phyloP scores from a whole-genome alignment of 805 yeast genomes.

The Zygosaccharomyces bisporus region DNA sequence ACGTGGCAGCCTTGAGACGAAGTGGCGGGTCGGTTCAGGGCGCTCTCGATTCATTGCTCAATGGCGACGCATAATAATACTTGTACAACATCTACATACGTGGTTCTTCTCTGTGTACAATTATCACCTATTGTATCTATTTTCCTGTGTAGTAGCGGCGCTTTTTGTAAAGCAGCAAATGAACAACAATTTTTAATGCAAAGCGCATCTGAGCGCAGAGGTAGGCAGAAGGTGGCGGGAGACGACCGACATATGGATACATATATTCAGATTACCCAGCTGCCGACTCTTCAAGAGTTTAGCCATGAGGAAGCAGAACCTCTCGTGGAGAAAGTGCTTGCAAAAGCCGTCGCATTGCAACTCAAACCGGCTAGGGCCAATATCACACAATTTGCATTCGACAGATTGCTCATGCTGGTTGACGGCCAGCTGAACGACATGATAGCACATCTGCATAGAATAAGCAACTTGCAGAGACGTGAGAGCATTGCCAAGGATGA shows the following conservation, averaged over 20 bases:
- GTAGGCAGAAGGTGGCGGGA: neutral
- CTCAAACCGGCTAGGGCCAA: conserved; percentile 35
- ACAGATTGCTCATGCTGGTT: conserved; percentile 38
- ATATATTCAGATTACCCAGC: conserved; percentile 18
- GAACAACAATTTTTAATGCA: neutral
- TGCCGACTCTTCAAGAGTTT: conserved; percentile 24
- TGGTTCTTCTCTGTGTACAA: neutral
- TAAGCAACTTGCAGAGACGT: conserved; percentile 60
- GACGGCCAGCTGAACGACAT: conserved; percentile 39
- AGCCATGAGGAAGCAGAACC: conserved; percentile 21
- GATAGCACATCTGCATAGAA: conserved; percentile 42
- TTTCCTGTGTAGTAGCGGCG: neutral
- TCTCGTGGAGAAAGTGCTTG: conserved; percentile 22
- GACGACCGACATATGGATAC: conserved; percentile 4
- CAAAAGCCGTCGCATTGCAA: conserved; percentile 38
- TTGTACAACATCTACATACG: neutral
- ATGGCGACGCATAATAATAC: conserved; percentile 46
- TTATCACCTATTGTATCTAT: neutral
- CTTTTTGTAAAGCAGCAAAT: neutral
- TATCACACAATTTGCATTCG: conserved; percentile 38
- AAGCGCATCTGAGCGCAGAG: neutral
- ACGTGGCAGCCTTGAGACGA: conserved; percentile 87
- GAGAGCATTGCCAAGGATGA: conserved; percentile 52
- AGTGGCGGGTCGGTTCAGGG: conserved; percentile 98
- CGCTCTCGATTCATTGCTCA: conserved; percentile 82